Evolutionary conservation across 805 yeast species (phyloP).

Genomic region (Pichia insulana): DNA sequence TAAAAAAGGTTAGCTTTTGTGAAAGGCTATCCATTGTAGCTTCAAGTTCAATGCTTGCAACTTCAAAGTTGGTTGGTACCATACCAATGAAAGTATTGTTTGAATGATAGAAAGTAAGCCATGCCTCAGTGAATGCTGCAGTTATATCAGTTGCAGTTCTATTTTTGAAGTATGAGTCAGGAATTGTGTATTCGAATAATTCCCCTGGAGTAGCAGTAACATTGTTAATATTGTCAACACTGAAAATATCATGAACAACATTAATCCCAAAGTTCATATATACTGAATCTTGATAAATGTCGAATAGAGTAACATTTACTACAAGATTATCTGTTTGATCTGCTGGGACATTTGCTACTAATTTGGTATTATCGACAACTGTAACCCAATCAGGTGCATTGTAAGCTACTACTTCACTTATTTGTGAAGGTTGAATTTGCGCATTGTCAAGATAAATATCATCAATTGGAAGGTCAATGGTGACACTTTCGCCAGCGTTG

Average conservation of each 20-base stretch:
- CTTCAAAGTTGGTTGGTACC: constrained; percentile 45
- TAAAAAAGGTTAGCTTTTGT: constrained; percentile 38
- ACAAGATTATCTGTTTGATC: constrained; percentile 29
- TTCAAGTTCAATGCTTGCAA: constrained; percentile 35
- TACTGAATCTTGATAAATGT: constrained; percentile 52
- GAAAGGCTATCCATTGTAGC: constrained; percentile 26
- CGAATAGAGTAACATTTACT: constrained; percentile 51
- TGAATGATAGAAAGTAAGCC: constrained; percentile 57
- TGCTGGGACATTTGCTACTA: constrained; percentile 52
- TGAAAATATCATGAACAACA: constrained; percentile 46
- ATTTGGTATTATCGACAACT: constrained; percentile 31
- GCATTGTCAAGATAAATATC: constrained; percentile 58
- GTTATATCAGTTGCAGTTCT: constrained; percentile 39
- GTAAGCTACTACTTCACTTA: constrained; percentile 42
- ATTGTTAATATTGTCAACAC: constrained; percentile 41
- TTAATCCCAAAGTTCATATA: constrained; percentile 49
- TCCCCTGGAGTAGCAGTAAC: constrained; percentile 62
- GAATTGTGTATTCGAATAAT: constrained; percentile 48
- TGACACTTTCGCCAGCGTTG: constrained; percentile 48
- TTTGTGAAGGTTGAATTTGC: constrained; percentile 38
- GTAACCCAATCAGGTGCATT: constrained; percentile 56
- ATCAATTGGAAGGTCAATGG: constrained; percentile 52
- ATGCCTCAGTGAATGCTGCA: constrained; percentile 38
- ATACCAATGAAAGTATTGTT: constrained; percentile 64
- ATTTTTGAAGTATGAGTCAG: constrained; percentile 50